Base-by-base conservation (phyloP, 2,329 filamentous ascomycete genomes). In the Paecilomyces fulvus region DNA sequence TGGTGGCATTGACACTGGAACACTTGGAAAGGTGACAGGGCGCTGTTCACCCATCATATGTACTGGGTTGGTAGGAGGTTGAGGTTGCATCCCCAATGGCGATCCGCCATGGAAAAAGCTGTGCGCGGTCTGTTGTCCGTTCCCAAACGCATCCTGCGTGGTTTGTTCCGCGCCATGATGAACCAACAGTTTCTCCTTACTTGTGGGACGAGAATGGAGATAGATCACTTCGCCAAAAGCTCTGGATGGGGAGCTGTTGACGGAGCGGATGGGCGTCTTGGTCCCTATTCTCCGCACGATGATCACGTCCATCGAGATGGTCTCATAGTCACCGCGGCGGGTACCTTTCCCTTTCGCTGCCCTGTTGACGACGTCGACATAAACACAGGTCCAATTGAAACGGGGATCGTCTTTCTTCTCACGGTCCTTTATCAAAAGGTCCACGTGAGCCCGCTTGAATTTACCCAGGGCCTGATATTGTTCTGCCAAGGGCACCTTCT, bases 341-440 rank as follows among this genome's bases (percentile, higher is more conserved):
- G 61, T 56, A 46, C 65, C 63, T 55, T 67, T 67, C 23, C 67
- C 61, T 55, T 66, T 67, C 49, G 63, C 60, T 0, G 63, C 54
- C 49, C 65, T 62, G 25, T 66, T 60, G 6, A 67, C 63, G 53
- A 67, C 67, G 51, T 70, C 67, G 23, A 70, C 64, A 58, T 73
- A 74, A n/a, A 67, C 70, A 51, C 65, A 72, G n/a, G 60, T 67
- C 70, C 72, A 75, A 57, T 71, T 65, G 14, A 69, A 71, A 3
- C 62, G 61, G 14, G 63, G 61, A 30, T 73, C 66, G 14, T 60
- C 58, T 1, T 49, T 20, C 4, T 58, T 57, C 48, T 64, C 67
- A 46, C 67, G 66, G 49, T 71, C 68, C 14, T 67, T 60, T 14
- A 75, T 67, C 23, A 76, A 56, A 17, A 64, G 60, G 21, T 71